Conservation (phyloP, 305 asterid genomes). For the Withania somnifera region DNA sequence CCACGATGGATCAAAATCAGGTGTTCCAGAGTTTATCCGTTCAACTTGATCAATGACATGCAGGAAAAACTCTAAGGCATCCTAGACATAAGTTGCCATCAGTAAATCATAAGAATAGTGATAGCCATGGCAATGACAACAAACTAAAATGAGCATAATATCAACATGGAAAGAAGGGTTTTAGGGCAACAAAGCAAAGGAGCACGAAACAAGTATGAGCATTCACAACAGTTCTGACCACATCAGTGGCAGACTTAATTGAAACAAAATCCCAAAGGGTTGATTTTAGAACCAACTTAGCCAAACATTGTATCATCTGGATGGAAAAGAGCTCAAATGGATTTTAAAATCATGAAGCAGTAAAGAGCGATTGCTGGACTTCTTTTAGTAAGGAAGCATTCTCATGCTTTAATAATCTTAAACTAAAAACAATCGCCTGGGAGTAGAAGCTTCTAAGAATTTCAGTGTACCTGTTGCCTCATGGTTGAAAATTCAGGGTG, state of each 20-base stretch:
- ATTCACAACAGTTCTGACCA: not conserved
- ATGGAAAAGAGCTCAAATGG: not conserved
- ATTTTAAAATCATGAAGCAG: not conserved
- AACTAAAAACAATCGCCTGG: not conserved
- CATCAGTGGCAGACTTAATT: not conserved
- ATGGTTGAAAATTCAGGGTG: conserved; percentile 96
- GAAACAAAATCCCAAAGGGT: not conserved
- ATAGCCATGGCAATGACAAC: not conserved
- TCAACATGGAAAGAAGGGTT: not conserved
- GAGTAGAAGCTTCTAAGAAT: not conserved
- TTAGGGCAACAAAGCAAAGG: not conserved
- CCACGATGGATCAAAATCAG: conserved; percentile 64
- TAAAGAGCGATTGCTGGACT: not conserved
- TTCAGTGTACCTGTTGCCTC: conserved; percentile 78
- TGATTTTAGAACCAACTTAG: not conserved
- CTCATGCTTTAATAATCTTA: not conserved
- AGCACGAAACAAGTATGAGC: not conserved
- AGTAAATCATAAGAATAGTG: conserved; percentile 12
- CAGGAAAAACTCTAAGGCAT: conserved; percentile 91
- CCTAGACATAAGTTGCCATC: conserved; percentile 37
- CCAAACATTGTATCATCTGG: not conserved
- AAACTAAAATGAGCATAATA: conserved; percentile 1
- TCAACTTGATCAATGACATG: conserved; percentile 93
- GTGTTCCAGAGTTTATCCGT: conserved; percentile 54
- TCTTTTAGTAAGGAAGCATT: not conserved